These are phyloP conservation scores for Arabis alpina DNA, from an alignment of 345 rosid genomes.

Conservation along the genomic window DNA sequence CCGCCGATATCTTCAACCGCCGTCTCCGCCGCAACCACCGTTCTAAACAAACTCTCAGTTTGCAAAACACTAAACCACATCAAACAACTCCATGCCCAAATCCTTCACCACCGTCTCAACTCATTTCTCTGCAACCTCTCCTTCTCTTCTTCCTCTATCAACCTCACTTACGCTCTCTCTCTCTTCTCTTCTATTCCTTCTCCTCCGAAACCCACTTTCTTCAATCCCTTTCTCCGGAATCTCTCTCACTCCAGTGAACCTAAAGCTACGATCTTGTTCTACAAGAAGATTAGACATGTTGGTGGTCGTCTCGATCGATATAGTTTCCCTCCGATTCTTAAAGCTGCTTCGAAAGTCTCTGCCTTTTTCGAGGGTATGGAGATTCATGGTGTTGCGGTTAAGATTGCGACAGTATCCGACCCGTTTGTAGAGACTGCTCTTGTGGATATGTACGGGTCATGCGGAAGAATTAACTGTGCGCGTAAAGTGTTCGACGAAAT, in stretches of 20 bases:
- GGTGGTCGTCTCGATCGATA: slow-evolving; percentile 49
- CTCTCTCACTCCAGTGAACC: slow-evolving; percentile 47
- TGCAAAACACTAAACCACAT: slow-evolving; percentile 46
- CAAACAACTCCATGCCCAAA: slow-evolving; percentile 58
- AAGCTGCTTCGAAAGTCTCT: slow-evolving; percentile 49
- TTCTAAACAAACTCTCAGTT: slow-evolving; percentile 39
- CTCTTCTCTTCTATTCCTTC: slow-evolving; percentile 48
- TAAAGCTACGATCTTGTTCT: slow-evolving; percentile 40
- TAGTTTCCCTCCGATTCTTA: slow-evolving; percentile 56
- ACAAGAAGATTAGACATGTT: slow-evolving; percentile 43
- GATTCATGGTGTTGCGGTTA: slow-evolving; percentile 58
- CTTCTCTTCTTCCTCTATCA: slow-evolving; percentile 42
- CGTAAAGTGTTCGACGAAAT: slow-evolving; percentile 63
- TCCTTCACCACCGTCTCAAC: slow-evolving; percentile 43
- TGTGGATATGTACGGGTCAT: slow-evolving; percentile 47
- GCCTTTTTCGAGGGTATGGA: slow-evolving; percentile 58
- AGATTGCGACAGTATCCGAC: slow-evolving; percentile 55
- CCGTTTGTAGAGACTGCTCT: slow-evolving; percentile 64
- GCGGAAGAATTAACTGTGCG: slow-evolving; percentile 48
- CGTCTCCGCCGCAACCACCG: slow-evolving; percentile 21
- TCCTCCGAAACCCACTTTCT: slow-evolving; percentile 31
- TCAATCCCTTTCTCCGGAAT: slow-evolving; percentile 51
- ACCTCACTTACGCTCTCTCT: slow-evolving; percentile 53
- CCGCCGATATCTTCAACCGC: slow-evolving; percentile 21
- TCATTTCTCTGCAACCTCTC: slow-evolving; percentile 46